phyloP scores from a whole-genome alignment of 2,329 filamentous ascomycete genomes.

The Colletotrichum neosansevieriae region DNA sequence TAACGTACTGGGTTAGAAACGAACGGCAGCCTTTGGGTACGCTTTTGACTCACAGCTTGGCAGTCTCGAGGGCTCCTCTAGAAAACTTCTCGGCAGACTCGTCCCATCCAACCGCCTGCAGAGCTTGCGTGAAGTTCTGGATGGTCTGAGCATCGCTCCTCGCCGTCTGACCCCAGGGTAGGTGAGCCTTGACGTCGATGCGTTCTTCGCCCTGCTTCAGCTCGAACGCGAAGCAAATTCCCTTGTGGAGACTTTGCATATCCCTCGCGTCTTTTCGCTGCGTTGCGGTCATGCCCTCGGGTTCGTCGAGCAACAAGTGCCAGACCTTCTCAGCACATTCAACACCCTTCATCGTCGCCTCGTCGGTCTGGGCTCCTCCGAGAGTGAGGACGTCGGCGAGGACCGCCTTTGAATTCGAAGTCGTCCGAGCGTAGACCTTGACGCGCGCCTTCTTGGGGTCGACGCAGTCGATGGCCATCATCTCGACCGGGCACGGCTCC shows the following conservation, averaged over 20 bases:
- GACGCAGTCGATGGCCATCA: conserved; percentile 45
- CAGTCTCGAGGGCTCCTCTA: conserved; percentile 1
- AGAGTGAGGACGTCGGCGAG: conserved; percentile 43
- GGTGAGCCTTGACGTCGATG: conserved; percentile 29
- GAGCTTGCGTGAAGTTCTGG: conserved; percentile 22
- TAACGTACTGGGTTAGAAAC: not conserved
- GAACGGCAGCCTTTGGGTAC: too few relatives aligned
- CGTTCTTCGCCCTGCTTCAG: conserved; percentile 40
- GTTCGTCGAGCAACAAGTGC: conserved; percentile 44
- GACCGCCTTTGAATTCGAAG: conserved; percentile 39
- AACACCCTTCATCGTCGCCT: conserved; percentile 41
- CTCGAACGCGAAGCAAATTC: conserved; percentile 44
- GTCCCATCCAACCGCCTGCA: conserved; percentile 15
- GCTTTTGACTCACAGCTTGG: conserved; percentile 17
- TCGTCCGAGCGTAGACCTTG: conserved; percentile 44
- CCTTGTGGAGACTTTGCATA: conserved; percentile 37
- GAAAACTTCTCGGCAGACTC: conserved; percentile 26
- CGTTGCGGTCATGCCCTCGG: conserved; percentile 30
- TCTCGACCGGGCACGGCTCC: conserved; percentile 41
- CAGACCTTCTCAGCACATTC: conserved; percentile 42
- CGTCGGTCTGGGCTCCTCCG: conserved; percentile 42
- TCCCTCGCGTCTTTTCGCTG: conserved; percentile 38
- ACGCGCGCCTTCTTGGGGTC: conserved; percentile 43
- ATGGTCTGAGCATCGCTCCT: conserved; percentile 29
- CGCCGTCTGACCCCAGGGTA: conserved; percentile 30